Evolutionary conservation across 495 filamentous ascomycete species (phyloP), one percentile per base, ranked within the genome.

Genomic region (Neurospora sp.): DNA sequence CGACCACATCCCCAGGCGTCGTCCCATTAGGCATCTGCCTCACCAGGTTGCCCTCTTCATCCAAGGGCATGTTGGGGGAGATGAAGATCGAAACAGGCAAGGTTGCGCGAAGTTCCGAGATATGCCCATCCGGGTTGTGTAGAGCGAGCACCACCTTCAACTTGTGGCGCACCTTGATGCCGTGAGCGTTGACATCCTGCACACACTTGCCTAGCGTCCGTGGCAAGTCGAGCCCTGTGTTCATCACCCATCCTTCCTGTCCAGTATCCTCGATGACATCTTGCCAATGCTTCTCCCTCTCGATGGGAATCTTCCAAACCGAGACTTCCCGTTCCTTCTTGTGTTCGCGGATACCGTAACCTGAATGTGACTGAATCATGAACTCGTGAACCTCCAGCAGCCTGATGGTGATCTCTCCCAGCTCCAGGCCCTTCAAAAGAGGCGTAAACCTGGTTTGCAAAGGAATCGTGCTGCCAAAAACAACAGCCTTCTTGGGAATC

Each of bases 71-170:
- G 76, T 93, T 92, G 18, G 96, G 96, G 14, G 96, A 99, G 74
- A 98, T 97, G 82, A 95, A 97, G 40, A 99, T 89, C 39, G 91
- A 91, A 39, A 99, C 87, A 4, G 94, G 93, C 35, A 98, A 86
- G 20, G 91, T 93, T 53, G 93, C 93, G 22, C 94, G 92, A 68
- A 98, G 88, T 88, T 98, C 94, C 69, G 94, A 97, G 59, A 93
- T 85, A 79, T 98, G 96, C 0, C 93, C 94, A 81, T 99, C 96
- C 1, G 96, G 95, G 75, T 98, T 98, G 74, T 93, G 90, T 39
- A 99, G 85, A 73, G 94, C 91, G 71, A 99, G 89, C 71, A 91
- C 90, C 77, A 98, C 87, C 81, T 91, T 91, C 69, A 97, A 83
- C 82, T 93, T 95, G 79, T 99, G 96, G 61, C 91, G 84, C 22